These are phyloP conservation scores for Pseudogymnoascus sp. DNA, from an alignment of 2,329 filamentous ascomycete species.

Conservation along the genomic window DNA sequence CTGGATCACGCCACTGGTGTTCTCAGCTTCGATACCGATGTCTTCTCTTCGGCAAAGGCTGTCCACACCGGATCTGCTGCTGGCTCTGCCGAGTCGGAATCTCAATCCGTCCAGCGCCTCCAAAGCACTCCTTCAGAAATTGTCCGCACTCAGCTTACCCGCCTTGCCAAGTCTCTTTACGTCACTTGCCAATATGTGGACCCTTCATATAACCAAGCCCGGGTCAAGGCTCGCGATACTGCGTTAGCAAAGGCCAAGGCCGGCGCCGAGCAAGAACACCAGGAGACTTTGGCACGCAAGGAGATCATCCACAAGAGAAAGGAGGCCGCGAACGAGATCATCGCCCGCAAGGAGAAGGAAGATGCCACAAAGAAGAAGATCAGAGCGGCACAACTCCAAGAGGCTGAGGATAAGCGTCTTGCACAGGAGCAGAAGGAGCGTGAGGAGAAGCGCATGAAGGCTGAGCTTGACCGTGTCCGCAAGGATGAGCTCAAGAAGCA, in stretches of 20 bases:
- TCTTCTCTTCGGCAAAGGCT: slow-evolving; percentile 95
- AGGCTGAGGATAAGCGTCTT: slow-evolving; percentile 81
- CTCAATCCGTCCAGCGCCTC: slow-evolving; percentile 79
- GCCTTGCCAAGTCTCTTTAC: slow-evolving; percentile 83
- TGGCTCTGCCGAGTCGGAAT: slow-evolving; percentile 80
- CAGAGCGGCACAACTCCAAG: slow-evolving; percentile 77
- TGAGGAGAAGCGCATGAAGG: slow-evolving; percentile 75
- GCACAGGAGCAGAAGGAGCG: slow-evolving; percentile 89
- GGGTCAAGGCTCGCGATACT: slow-evolving; percentile 67
- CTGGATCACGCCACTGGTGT: slow-evolving; percentile 94
- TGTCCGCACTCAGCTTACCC: slow-evolving; percentile 86
- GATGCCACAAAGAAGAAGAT: slow-evolving; percentile 81
- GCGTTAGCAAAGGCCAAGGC: slow-evolving; percentile 75
- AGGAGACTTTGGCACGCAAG: slow-evolving; percentile 75
- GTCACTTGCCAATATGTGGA: slow-evolving; percentile 96
- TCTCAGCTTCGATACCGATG: slow-evolving; percentile 93
- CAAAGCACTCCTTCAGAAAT: slow-evolving; percentile 98
- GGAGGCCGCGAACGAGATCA: slow-evolving; percentile 82
- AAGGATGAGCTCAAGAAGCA: slow-evolving; percentile 92
- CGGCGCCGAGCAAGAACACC: slow-evolving; percentile 87
- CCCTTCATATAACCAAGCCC: slow-evolving; percentile 74
- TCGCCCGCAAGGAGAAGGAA: slow-evolving; percentile 85
- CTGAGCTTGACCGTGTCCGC: slow-evolving; percentile 81
- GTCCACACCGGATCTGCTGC: slow-evolving; percentile 74
- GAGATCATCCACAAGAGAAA: slow-evolving; percentile 94